A percentile compares a stretch with the other conserved stretches of the same genome.
Evolutionary conservation across 2,329 filamentous ascomycete genomes (phyloP).

Genomic region (Dactylonectria macrodidyma): DNA sequence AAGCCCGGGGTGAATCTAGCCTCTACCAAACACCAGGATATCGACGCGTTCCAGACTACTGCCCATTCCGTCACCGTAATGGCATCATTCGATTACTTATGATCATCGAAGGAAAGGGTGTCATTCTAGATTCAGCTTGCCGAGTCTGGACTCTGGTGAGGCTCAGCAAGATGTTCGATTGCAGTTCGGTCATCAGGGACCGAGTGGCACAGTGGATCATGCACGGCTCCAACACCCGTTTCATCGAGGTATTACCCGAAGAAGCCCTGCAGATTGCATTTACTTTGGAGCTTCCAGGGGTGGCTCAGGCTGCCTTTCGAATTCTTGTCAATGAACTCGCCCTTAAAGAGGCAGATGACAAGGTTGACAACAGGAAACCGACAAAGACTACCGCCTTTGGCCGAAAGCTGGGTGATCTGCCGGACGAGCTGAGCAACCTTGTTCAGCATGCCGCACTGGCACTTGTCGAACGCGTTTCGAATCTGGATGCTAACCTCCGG

Average conservation of each 20-base stretch:
- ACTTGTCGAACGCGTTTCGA: slow-evolving; percentile 63
- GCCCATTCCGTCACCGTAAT: slow-evolving; percentile 72
- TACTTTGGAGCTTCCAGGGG: slow-evolving; percentile 57
- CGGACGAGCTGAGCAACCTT: slow-evolving; percentile 69
- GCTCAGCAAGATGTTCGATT: slow-evolving; percentile 72
- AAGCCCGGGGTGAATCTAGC: slow-evolving; percentile 37
- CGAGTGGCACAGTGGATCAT: slow-evolving; percentile 73
- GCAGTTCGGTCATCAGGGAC: slow-evolving; percentile 61
- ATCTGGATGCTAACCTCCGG: slow-evolving; percentile 48
- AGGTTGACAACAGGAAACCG: neutral
- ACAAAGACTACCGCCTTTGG: slow-evolving; percentile 58
- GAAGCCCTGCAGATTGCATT: slow-evolving; percentile 71
- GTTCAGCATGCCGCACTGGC: slow-evolving; percentile 72
- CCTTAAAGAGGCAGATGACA: slow-evolving; percentile 57
- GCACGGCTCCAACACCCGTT: slow-evolving; percentile 65
- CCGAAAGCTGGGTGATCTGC: slow-evolving; percentile 62
- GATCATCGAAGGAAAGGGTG: slow-evolving; percentile 67
- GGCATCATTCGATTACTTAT: slow-evolving; percentile 75
- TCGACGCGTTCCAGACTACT: slow-evolving; percentile 71
- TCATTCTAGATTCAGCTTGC: slow-evolving; percentile 74
- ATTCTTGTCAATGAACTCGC: slow-evolving; percentile 76
- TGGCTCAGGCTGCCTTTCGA: slow-evolving; percentile 67
- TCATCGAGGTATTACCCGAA: slow-evolving; percentile 76
- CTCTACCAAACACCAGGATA: slow-evolving; percentile 48
- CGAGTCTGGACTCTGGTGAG: slow-evolving; percentile 78